Evolutionary conservation across 345 rosid species (phyloP), one percentile per base, ranked within the genome.

Genomic region (Sapria himalayana): DNA sequence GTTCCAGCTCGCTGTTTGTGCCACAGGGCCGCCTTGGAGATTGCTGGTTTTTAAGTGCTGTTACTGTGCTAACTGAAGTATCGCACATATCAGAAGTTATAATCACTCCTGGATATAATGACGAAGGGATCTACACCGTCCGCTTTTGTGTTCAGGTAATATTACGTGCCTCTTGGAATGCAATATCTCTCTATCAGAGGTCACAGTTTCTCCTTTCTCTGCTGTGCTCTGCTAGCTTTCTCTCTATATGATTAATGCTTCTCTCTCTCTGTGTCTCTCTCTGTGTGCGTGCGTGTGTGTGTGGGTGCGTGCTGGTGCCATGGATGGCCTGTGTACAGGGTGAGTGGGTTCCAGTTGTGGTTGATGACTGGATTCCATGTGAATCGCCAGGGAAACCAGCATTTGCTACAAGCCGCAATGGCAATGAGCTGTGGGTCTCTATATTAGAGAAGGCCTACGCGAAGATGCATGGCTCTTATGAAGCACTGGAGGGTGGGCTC

Each of bases 311-410:
- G n/a, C n/a, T n/a, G n/a, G n/a, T n/a, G n/a, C n/a, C n/a, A n/a
- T n/a, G n/a, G n/a, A 9, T 43, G 4, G 39, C 33, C 38, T 43
- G 19, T 43, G 14, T 65, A 58, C 63, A 91, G 99, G 99, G 99
- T 41, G 99, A 91, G 55, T 91, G 99, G 99, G 95, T 91, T 49
- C 99, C 99, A 8, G 95, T 91, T 25, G 93, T 91, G 40, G 79
- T 91, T 37, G 99, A 91, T 63, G 99, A 91, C 64, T 91, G 95
- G 95, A 91, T 91, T 59, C 99, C 99, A 21, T 91, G 99, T 41
- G 95, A 91, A 63, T 64, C 81, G 35, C 85, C 67, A 4, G 93
- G 95, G 35, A 91, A 80, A 68, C 99, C 99, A 27, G 95, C 95
- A 46, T 91, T 91, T 59, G 99, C 93, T 23, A 91, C 99, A 50